phyloP scores from a whole-genome alignment of 768 basidiomycete genomes.

The Podaxis mareebaensis region DNA sequence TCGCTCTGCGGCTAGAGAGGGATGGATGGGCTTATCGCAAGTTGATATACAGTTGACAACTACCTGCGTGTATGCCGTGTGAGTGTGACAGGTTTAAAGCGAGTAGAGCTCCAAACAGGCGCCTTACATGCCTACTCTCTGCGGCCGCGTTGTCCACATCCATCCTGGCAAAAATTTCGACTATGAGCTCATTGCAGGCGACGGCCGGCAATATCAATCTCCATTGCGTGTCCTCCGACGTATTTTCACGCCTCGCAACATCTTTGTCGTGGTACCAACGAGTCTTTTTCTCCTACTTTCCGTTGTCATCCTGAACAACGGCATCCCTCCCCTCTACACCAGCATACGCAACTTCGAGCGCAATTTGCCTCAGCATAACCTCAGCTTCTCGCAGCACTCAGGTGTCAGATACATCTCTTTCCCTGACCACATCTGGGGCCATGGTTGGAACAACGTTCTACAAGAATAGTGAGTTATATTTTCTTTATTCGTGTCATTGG shows the following conservation, averaged over 20 bases:
- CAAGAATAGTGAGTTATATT: constrained; percentile 54
- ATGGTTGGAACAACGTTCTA: constrained; percentile 61
- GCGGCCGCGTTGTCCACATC: neutral
- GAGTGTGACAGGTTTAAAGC: neutral
- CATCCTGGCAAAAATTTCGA: neutral
- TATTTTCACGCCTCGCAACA: neutral
- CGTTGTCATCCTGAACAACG: constrained; percentile 18
- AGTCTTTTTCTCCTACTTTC: constrained; percentile 14
- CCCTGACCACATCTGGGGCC: constrained; percentile 58
- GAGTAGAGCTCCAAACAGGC: neutral
- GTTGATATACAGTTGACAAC: too few relatives aligned
- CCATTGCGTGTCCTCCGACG: neutral
- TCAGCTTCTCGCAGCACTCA: constrained; percentile 16
- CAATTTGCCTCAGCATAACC: constrained; percentile 22
- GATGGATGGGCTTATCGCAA: too few relatives aligned
- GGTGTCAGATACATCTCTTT: constrained; percentile 45
- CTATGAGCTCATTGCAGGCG: neutral
- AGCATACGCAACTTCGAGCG: constrained; percentile 19
- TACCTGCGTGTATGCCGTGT: too few relatives aligned
- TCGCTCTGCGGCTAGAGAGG: too few relatives aligned
- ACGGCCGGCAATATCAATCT: neutral
- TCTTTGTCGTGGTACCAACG: neutral
- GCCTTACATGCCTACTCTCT: neutral
- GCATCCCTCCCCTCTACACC: constrained; percentile 24
- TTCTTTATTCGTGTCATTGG: neutral